These are phyloP conservation scores for Pueraria montana DNA, from an alignment of 306 rosid genomes.

Conservation along the genomic window DNA sequence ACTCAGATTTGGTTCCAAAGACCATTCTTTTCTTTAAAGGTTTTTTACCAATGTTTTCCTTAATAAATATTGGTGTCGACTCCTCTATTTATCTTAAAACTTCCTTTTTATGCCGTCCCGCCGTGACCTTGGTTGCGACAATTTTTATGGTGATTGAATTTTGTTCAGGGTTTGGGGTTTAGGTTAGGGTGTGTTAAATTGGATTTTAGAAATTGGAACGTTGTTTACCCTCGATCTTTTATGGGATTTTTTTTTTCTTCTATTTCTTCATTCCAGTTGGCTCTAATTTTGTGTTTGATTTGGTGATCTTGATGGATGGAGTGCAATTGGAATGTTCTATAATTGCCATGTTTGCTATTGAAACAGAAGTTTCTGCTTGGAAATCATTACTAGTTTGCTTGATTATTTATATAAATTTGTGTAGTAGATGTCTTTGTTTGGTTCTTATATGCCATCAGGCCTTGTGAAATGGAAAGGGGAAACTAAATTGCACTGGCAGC, in stretches of 20 bases:
- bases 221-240: neutral
- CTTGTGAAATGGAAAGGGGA: too few species aligned
- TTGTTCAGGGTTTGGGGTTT: conserved; percentile 30
- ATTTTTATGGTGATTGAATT: neutral
- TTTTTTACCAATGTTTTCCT: too few species aligned
- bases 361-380: neutral
- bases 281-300: neutral
- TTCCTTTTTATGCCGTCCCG: too few species aligned
- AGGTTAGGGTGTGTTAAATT: too few species aligned
- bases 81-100: too few species aligned
- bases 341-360: conserved; percentile 2
- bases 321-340: conserved; percentile 1
- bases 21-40: too few species aligned
- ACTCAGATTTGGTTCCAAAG: too few species aligned
- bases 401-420: conserved; percentile 21
- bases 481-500: too few species aligned
- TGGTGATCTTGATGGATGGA: conserved; percentile 20
- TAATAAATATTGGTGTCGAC: too few species aligned
- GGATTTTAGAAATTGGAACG: conserved; percentile 8
- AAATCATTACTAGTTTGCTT: neutral
- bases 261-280: neutral
- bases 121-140: too few species aligned
- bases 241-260: conserved; percentile 18
- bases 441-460: too few species aligned
- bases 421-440: conserved; percentile 14